A percentile compares a stretch with the other conserved stretches of the same genome.
Evolutionary conservation across 2,329 filamentous ascomycete species (phyloP).

Genomic region (Daldinia eschscholtzii): DNA sequence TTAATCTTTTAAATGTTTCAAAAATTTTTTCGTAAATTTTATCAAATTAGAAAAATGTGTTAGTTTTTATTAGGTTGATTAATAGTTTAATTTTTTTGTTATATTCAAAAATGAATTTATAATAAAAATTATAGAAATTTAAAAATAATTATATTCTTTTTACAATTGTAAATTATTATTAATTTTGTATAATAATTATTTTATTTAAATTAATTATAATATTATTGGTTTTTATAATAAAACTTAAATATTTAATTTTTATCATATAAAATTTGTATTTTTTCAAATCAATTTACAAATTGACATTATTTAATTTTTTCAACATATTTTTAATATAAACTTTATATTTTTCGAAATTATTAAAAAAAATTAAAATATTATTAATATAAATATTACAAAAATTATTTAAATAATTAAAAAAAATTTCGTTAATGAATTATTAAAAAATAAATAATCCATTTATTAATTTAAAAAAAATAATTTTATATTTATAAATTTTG

Average conservation of each 20-base stretch:
- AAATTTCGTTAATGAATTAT: neutral
- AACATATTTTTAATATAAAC: neutral
- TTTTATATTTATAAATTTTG: neutral
- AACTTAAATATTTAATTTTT: neutral
- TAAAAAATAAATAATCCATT: neutral
- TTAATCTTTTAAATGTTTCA: neutral
- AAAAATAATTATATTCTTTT: neutral
- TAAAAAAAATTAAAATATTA: neutral
- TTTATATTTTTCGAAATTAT: neutral
- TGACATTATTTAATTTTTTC: neutral
- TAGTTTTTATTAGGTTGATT: constrained; percentile 1
- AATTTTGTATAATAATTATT: neutral
- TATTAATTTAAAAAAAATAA: neutral
- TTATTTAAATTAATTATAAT: neutral
- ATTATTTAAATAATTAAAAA: neutral
- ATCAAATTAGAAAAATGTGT: neutral
- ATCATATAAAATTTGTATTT: neutral
- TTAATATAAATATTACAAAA: constrained; percentile 3
- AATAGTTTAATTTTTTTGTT: neutral
- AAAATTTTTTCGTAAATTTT: neutral
- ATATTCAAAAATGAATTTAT: neutral
- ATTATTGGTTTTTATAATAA: neutral
- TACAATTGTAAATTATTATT: neutral
- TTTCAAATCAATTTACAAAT: neutral
- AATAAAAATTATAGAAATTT: neutral